These are phyloP conservation scores for Sphaerobolus stellatus DNA, from an alignment of 1,284 basidiomycete species.

Conservation along the genomic window DNA sequence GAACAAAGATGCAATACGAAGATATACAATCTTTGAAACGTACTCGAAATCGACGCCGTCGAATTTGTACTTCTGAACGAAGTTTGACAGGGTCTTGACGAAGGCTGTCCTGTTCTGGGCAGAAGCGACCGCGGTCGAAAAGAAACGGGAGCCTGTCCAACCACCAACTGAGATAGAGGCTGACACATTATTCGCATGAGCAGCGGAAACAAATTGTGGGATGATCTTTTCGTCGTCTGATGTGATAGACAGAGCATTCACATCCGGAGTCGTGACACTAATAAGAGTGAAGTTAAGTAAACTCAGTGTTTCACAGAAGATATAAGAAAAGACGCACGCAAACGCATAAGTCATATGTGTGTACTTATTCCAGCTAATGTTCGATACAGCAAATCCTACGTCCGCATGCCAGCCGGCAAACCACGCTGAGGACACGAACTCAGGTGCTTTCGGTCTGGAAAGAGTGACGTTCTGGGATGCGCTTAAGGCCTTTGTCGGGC, in stretches of 20 bases:
- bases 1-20: constrained; percentile 10
- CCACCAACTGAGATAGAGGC: constrained; percentile 84
- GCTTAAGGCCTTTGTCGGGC: too few relatives aligned
- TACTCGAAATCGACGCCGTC: constrained; percentile 89
- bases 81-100: constrained; percentile 57
- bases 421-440: constrained; percentile 52
- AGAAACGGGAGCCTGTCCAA: constrained; percentile 80
- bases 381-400: constrained; percentile 42
- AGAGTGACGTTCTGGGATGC: neutral
- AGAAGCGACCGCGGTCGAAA: constrained; percentile 71
- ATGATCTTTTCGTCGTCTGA: constrained; percentile 39
- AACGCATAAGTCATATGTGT: constrained; percentile 65
- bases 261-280: constrained; percentile 50
- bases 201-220: constrained; percentile 37
- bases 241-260: constrained; percentile 22
- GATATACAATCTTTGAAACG: constrained; percentile 25
- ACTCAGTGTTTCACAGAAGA: neutral
- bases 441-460: neutral
- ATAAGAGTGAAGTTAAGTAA: neutral
- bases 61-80: constrained; percentile 66
- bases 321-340: constrained; percentile 43
- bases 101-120: constrained; percentile 63
- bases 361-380: constrained; percentile 61
- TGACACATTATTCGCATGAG: constrained; percentile 56
- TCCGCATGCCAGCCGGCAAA: constrained; percentile 60